Evolutionary conservation across 768 basidiomycete genomes (phyloP), one percentile per base, ranked within the genome.

Genomic region (Lepiota subincarnata): DNA sequence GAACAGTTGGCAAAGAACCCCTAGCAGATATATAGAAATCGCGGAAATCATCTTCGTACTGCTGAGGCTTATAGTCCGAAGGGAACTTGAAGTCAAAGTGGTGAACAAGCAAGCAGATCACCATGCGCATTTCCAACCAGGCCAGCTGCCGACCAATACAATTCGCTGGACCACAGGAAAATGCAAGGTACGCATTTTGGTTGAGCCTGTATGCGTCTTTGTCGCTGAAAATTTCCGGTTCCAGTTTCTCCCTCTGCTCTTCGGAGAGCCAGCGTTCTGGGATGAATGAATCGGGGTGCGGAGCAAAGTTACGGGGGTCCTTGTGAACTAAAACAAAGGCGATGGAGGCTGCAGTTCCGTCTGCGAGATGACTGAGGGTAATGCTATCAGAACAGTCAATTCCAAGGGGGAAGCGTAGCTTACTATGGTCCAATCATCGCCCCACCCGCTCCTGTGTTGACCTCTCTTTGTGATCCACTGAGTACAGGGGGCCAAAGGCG

Each of bases 121-220:
- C 57, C 66, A 72, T 69, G 6, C 70, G 64, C 64, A 75, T 60
- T 48, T 73, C 72, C 46, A 68, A 55, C 54, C 64, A 61, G 3
- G 72, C 73, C 45, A 74, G 53, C 44, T 62, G 61, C 43, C 63
- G 73, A 16, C 80, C 80, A 11, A 70, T 73, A 59, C 82, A 82
- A 57, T 78, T 78, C 13, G 72, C 70, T 10, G 79, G 78, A 0
- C 81, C 80, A 39, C 66, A 62, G 26, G 71, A 72, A 55, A 73
- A 75, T 6, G 72, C 70, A 18, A 72, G 66, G 3, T 55, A 57
- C 8, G 59, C 57, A 12, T 48, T 58, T 14, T 53, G 43, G 57
- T 68, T 66, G 46, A 68, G 56, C 16, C 65, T 60, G 64, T 24
- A 63, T 55, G 28, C 51, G 54, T 41, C 60, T 48, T 22, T 50